Base-by-base conservation (phyloP, 345 rosid genomes). In the Clarkia xantiana region DNA sequence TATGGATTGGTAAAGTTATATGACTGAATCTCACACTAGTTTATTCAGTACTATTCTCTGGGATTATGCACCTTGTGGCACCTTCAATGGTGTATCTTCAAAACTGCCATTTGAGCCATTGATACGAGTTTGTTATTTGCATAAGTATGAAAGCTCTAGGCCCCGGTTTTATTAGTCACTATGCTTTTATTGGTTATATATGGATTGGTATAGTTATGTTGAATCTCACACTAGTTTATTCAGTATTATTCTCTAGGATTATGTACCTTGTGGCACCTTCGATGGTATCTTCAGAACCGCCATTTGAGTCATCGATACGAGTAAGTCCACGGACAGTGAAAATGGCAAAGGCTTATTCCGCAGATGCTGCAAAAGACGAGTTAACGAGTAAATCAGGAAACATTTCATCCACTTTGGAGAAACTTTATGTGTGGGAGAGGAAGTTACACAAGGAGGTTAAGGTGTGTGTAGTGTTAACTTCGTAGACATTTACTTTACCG, bases 371-470 rank as follows among this genome's bases (percentile, higher is more conserved):
- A 57, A 58, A 64, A 56, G 74, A 75, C 47, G 36, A 75, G 45
- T 58, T 71, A 14, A 67, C 65, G 39, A 47, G 34, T 50, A 65
- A 57, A 41, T 57, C 59, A 51, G 72, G 71, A 55, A 83, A 71
- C 72, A 80, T 90, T 40, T 86, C 97, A 42, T 77, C 86, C 25
- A 86, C 94, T 34, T 64, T 90, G 65, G 91, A 81, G 54, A 75
- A 86, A 64, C 80, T 90, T 18, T 83, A 79, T 56, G 94, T 69
- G 1, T 86, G 95, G 97, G 97, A 90, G 73, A 90, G 76, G 72
- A 90, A 83, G 70, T 69, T 90, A 45, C 77, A 81, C 66, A 81
- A 83, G 67, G 94, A 90, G 76, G 95, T 86, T 45, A 83, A 74
- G 95, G 97, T 90, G 73, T 48, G 61, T 42, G 14, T 49, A 18